phyloP scores from a whole-genome alignment of 768 basidiomycete species.

The Psilocybe cyanescens region DNA sequence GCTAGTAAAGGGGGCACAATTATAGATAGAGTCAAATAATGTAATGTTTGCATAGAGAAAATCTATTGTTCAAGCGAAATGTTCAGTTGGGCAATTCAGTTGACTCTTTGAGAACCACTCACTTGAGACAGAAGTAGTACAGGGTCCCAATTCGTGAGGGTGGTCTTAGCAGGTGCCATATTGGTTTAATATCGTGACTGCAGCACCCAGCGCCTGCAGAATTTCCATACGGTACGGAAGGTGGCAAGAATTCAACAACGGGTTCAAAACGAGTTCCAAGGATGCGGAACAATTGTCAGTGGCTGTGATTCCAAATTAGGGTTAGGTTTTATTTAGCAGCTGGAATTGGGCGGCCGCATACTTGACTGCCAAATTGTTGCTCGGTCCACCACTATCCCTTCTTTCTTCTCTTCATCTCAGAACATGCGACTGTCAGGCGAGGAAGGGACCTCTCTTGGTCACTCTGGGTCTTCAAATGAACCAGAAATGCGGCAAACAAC shows the following conservation, averaged over 20 bases:
- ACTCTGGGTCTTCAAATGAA: constrained; percentile 15
- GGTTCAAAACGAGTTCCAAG: background rate
- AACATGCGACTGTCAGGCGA: constrained; percentile 26
- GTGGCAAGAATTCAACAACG: background rate
- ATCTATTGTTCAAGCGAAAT: constrained; percentile 60
- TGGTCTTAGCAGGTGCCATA: constrained; percentile 44
- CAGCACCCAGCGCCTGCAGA: constrained; percentile 14
- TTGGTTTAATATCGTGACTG: constrained; percentile 10
- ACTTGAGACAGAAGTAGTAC: constrained; percentile 87
- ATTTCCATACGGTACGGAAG: constrained; percentile 19
- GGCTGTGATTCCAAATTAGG: constrained; percentile 2
- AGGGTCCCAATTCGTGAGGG: constrained; percentile 82
- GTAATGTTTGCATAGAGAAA: constrained; percentile 88
- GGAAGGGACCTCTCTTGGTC: constrained; percentile 14
- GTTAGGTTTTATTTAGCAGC: constrained; percentile 8
- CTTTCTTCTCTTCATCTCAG: constrained; percentile 3
- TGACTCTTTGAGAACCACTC: constrained; percentile 16
- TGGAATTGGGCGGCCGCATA: background rate
- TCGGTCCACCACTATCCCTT: background rate
- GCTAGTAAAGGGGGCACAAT: constrained; percentile 81
- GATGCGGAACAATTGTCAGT: background rate
- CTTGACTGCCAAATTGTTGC: background rate
- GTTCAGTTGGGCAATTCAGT: background rate
- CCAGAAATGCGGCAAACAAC: constrained; percentile 29
- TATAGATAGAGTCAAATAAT: constrained; percentile 88